Percentiles rank a stretch among this genome's conserved stretches.
Conservation (phyloP, 306 rosid genomes). For the Trifolium fragiferum region DNA sequence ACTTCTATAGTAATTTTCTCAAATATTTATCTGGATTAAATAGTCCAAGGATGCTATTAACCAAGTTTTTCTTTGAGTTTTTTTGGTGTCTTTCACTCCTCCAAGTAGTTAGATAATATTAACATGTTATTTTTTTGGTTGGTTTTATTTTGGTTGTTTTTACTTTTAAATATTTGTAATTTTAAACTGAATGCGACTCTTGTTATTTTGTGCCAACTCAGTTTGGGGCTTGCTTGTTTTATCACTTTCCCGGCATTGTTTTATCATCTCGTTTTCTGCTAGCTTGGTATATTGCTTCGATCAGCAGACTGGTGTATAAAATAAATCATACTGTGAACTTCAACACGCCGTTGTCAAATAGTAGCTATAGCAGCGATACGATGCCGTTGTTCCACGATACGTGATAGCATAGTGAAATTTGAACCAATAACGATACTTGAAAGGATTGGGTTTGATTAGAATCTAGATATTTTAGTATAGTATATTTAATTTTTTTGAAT, state of each 20-base stretch:
- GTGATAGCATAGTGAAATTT: too few species aligned
- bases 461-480: not conserved
- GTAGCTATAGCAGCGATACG: too few species aligned
- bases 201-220: conserved; percentile 36
- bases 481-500: too few species aligned
- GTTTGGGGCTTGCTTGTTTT: too few species aligned
- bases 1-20: not conserved
- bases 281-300: not conserved
- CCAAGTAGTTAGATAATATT: conserved; percentile 40
- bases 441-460: not conserved
- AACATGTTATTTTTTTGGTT: conserved; percentile 37
- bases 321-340: not conserved
- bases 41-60: conserved; percentile 4
- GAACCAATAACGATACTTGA: too few species aligned
- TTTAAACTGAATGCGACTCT: conserved; percentile 9
- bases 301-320: conserved; percentile 1
- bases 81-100: conserved; percentile 43
- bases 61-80: conserved; percentile 22
- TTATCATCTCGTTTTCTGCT: not conserved
- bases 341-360: not conserved
- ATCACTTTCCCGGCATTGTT: too few species aligned
- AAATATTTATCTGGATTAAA: not conserved
- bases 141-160: not conserved
- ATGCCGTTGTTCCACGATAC: too few species aligned
- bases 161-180: conserved; percentile 32